Percentiles rank a stretch among this genome's conserved stretches.
Conservation (phyloP, 208 protist genomes). For the Trypanosoma theileri region DNA sequence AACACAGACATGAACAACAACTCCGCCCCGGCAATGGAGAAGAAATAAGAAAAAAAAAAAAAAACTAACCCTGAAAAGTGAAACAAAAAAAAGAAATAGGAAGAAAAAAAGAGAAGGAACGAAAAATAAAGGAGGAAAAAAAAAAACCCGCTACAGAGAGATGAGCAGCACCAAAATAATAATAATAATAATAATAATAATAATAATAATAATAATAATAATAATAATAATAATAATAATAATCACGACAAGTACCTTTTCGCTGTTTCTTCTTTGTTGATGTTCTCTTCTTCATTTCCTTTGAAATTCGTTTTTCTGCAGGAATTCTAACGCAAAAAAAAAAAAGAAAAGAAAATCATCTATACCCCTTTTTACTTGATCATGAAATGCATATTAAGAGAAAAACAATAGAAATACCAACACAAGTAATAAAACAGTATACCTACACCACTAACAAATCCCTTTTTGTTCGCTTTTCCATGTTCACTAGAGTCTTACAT, state of each 20-base stretch:
- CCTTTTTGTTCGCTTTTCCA: too few relatives aligned
- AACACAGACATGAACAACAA: constrained; percentile 1
- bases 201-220: not conserved
- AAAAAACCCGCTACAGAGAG: constrained; percentile 7
- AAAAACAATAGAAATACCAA: not conserved
- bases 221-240: constrained; percentile 1
- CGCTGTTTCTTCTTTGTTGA: too few relatives aligned
- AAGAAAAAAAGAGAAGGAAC: not conserved
- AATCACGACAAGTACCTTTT: too few relatives aligned
- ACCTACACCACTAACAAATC: too few relatives aligned
- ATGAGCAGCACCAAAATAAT: not conserved
- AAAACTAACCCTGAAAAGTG: not conserved
- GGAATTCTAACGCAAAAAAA: too few relatives aligned
- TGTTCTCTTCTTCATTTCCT: too few relatives aligned
- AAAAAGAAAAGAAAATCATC: too few relatives aligned
- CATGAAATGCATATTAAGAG: too few relatives aligned
- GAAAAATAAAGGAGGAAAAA: not conserved
- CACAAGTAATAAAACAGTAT: not conserved
- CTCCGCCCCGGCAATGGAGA: constrained; percentile 14
- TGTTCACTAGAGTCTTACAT: not conserved
- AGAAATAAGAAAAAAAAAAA: constrained; percentile 15
- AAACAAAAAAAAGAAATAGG: constrained; percentile 8
- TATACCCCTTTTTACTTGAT: too few relatives aligned
- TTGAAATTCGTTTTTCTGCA: too few relatives aligned
- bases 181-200: constrained; percentile 2